phyloP scores from a whole-genome alignment of 225 moss, liverwort and hornwort genomes.

The Pleurozium schreberi region DNA sequence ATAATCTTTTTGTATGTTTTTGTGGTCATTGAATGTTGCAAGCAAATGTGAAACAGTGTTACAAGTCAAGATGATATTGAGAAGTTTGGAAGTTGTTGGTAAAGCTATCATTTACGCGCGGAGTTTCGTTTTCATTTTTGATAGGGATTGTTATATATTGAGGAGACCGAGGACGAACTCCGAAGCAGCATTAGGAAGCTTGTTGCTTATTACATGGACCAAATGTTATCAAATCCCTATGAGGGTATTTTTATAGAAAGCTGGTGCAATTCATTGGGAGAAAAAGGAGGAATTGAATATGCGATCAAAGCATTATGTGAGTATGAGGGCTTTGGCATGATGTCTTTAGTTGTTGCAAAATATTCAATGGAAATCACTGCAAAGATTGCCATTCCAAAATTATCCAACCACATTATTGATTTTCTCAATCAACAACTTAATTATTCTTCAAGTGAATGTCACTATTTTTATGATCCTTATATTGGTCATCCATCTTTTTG shows the following conservation, averaged over 20 bases:
- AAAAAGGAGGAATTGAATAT: neutral
- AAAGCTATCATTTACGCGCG: accelerated
- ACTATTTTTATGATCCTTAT: too few species aligned
- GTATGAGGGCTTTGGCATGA: neutral
- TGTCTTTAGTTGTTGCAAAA: neutral
- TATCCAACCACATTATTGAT: neutral
- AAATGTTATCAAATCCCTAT: neutral
- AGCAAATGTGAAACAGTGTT: neutral
- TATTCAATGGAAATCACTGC: neutral
- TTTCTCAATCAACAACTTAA: neutral
- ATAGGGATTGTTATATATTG: too few species aligned
- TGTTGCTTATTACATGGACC: neutral
- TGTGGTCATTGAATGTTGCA: neutral
- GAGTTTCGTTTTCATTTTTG: too few species aligned
- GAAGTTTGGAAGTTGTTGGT: neutral
- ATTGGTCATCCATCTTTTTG: too few species aligned
- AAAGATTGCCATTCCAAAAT: accelerated
- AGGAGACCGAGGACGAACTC: neutral
- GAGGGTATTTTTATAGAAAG: too few species aligned
- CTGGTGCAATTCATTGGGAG: neutral
- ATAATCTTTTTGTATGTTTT: too few species aligned
- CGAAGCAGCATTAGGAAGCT: neutral
- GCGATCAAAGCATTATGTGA: neutral
- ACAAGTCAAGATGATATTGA: neutral
- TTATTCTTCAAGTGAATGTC: too few species aligned